Percentiles rank a stretch among this genome's conserved stretches.
These are phyloP conservation scores for Trichoderma polysporum DNA, from an alignment of 2,329 filamentous ascomycete species.

Conservation along the genomic window DNA sequence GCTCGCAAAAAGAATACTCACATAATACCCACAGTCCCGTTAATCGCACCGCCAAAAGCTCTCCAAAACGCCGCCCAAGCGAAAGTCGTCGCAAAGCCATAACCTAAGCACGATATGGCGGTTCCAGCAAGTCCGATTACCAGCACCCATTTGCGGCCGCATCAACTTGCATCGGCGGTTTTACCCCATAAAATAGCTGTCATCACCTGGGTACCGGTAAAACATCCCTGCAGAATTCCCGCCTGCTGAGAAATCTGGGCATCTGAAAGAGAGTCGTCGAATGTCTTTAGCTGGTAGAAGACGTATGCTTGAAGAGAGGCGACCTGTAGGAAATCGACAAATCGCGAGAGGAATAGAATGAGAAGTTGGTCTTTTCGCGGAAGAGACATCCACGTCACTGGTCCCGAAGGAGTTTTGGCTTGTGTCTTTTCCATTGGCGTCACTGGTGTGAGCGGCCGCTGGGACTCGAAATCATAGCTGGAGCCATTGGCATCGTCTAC, in stretches of 20 bases:
- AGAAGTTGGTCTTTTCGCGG: constrained; percentile 70
- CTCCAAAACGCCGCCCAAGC: constrained; percentile 64
- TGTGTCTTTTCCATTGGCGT: neutral
- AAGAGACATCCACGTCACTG: constrained; percentile 66
- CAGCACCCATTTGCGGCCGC: constrained; percentile 10
- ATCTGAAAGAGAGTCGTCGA: constrained; percentile 9
- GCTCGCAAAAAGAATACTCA: constrained; percentile 30
- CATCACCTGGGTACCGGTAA: constrained; percentile 11
- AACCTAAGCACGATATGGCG: neutral
- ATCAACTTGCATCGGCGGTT: constrained; percentile 12
- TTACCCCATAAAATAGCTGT: constrained; percentile 14
- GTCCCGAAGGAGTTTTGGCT: neutral
- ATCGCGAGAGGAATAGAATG: constrained; percentile 60
- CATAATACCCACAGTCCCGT: constrained; percentile 52
- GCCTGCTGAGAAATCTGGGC: constrained; percentile 12
- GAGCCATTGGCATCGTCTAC: neutral
- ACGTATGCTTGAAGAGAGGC: constrained; percentile 12
- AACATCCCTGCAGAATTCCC: neutral
- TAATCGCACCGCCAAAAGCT: constrained; percentile 59
- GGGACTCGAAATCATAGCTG: neutral
- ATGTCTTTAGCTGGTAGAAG: constrained; percentile 11
- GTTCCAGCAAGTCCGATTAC: constrained; percentile 5
- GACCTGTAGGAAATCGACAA: constrained; percentile 12
- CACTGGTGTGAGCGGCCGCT: neutral
- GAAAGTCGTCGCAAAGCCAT: constrained; percentile 16